Conservation (phyloP, 2,329 filamentous ascomycete species). For the Plenodomus tracheiphilus region DNA sequence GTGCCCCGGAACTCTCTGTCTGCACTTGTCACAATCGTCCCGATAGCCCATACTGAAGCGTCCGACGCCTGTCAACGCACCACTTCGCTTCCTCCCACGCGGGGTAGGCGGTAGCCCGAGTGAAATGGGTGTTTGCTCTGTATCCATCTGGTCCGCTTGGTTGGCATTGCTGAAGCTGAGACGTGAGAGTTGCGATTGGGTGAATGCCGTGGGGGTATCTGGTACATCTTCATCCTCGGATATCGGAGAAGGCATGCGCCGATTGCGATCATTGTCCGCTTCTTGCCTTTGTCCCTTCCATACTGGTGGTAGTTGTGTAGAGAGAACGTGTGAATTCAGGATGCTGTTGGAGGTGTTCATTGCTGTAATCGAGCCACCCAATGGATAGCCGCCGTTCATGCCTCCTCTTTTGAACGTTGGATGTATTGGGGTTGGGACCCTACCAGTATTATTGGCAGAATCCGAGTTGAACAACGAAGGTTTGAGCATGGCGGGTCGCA, state of each 20-base stretch:
- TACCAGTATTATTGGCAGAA: slow-evolving; percentile 21
- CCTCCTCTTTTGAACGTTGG: slow-evolving; percentile 38
- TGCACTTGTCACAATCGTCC: slow-evolving; percentile 55
- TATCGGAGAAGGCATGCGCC: slow-evolving; percentile 47
- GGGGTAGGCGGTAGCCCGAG: slow-evolving; percentile 25
- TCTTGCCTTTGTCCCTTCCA: slow-evolving; percentile 26
- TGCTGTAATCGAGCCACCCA: slow-evolving; percentile 32
- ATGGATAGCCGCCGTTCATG: slow-evolving; percentile 35
- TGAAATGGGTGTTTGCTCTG: slow-evolving; percentile 13
- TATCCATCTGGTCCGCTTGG: slow-evolving; percentile 39
- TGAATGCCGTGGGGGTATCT: slow-evolving; percentile 41
- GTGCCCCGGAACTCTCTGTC: slow-evolving; percentile 52
- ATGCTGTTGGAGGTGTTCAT: slow-evolving; percentile 16
- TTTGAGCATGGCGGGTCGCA: slow-evolving; percentile 41
- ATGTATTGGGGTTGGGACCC: slow-evolving; percentile 48
- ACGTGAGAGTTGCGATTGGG: slow-evolving; percentile 44
- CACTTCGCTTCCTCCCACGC: slow-evolving; percentile 44
- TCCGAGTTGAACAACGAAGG: slow-evolving; percentile 30
- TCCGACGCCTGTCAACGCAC: slow-evolving; percentile 43
- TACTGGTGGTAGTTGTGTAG: slow-evolving; percentile 20
- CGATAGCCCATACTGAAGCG: slow-evolving; percentile 54
- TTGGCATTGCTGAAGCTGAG: slow-evolving; percentile 39
- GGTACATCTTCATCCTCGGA: slow-evolving; percentile 45
- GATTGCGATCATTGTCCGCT: slow-evolving; percentile 25
- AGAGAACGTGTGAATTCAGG: slow-evolving; percentile 9